Percentiles rank a stretch among this genome's conserved stretches.
Evolutionary conservation across 441 rosid species (phyloP).

Genomic region (Hura crepitans): DNA sequence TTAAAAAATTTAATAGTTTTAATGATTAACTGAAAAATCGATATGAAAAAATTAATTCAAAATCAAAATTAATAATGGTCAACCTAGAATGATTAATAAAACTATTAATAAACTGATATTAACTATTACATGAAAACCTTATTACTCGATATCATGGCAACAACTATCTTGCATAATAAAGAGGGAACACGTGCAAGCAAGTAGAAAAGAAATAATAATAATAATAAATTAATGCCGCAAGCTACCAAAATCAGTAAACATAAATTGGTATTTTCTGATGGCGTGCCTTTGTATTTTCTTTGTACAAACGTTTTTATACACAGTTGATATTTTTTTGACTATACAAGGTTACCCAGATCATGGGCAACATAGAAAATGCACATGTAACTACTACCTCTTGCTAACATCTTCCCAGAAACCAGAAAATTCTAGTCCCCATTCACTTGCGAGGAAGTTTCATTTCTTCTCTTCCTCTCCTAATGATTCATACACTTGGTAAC

Average conservation of each 20-base stretch:
- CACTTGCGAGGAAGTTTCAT: not conserved
- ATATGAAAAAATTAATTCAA: no score
- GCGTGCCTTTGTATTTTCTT: not conserved
- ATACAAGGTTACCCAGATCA: constrained; percentile 9
- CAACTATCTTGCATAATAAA: no score
- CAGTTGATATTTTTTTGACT: constrained; percentile 4
- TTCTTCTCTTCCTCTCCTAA: not conserved
- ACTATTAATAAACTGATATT: no score
- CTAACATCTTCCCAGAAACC: constrained; percentile 5
- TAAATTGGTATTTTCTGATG: not conserved
- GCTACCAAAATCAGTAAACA: not conserved
- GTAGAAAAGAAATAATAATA: no score
- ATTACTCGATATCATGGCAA: no score
- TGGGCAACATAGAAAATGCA: constrained; percentile 9
- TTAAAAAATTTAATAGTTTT: no score
- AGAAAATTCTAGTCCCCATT: not conserved
- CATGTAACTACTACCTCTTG: not conserved
- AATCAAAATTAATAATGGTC: no score
- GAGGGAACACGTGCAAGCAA: no score
- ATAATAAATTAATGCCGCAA: no score
- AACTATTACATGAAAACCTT: no score
- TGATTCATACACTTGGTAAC: constrained; percentile 2
- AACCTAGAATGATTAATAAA: no score
- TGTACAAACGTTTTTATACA: constrained; percentile 18
- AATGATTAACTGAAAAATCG: no score